Evolutionary conservation across 139 green algal species (phyloP), one percentile per base, ranked within the genome.

Genomic region (Picochlorum sp.): DNA sequence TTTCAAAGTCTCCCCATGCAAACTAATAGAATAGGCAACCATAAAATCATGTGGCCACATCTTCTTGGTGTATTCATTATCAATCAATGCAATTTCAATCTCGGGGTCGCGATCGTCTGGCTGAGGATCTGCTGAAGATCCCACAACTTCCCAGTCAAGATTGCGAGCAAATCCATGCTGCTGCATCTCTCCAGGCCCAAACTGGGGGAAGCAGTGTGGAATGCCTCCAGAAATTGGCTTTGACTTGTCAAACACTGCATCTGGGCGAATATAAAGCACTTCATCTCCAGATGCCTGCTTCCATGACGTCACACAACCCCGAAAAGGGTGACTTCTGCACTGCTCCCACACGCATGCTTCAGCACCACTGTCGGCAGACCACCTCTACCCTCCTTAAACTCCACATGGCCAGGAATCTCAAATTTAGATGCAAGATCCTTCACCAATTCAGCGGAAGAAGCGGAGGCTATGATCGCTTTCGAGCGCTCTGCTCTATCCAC

Each of bases 141-240:
- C 82, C 14, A 69, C 74, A 44, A 95, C 70, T 45, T 68, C 55
- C 92, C 92, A 99, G 59, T 95, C 84, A 23, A 90, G 52, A 80
- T 97, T 96, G 67, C 93, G 85, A 0, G 92, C 93, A 82, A 99
- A 99, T 24, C 93, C 93, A 75, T 98, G 93, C 79, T 96, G 89
- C 72, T 94, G 85, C 74, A 98, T 92, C 10, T 69, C 65, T 26
- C 89, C 87, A 3, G 92, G 92, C 8, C 92, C 92, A 74, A 98
- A 97, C 79, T 96, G 88, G 11, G 93, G 93, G 74, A 99, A 99
- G 87, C 93, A 99, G 68, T 92, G 84, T 3, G 93, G 93, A 32
- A 97, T 85, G 58, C 93, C 93, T 18, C 90, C 90, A 21, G 69
- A 85, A 69, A 95, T 95, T 52, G 89, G 87, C 79, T 97, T 96